Base-by-base conservation (phyloP, 176 grass and related monocot species). In the Dactylis glomerata region DNA sequence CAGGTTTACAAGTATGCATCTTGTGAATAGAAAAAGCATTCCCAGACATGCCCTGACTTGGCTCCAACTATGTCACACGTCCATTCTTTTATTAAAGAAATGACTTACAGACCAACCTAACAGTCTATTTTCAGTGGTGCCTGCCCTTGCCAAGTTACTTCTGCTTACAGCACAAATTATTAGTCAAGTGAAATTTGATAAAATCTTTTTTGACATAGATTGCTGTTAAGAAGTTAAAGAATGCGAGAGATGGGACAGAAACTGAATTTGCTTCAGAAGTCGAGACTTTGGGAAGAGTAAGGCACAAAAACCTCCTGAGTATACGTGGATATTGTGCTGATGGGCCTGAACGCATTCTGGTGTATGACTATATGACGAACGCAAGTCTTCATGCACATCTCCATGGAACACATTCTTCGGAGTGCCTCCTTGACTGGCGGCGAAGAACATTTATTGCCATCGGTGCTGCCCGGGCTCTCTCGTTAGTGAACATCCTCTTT, bases 351-450 rank as follows among this genome's bases (percentile, higher is more conserved):
- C 89, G 85, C 61, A 71, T 97, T 49, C 34, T 97, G 59, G 91
- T 94, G 75, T 94, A 92, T 67, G 94, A 94, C 63, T 97, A 63
- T 79, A 94, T 92, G 94, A 42, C 89, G 19, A 97, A 97, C 72
- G 86, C 86, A 64, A 94, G 92, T 63, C 86, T 97, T 17, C 78
- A 73, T 76, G 90, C 89, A 10, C 91, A 97, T 85, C 89, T 97
- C 40, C 94, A 94, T 58, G 94, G 94, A 56, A 30, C 85, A 24
- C 91, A 90, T 76, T 82, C 92, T 81, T 78, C 87, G 1, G 94
- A 94, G 20, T 86, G 79, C 58, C 92, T 94, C 81, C 94, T 97
- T 80, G 91, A 97, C 51, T 97, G 94, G 94, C 63, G 85, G 3
- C 89, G 94, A 81, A 87, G 94, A 78, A 83, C 71, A 26, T 85